Evolutionary conservation across 352 stramenopile species (phyloP).

Genomic region (Globisporangium cylindrosporum): DNA sequence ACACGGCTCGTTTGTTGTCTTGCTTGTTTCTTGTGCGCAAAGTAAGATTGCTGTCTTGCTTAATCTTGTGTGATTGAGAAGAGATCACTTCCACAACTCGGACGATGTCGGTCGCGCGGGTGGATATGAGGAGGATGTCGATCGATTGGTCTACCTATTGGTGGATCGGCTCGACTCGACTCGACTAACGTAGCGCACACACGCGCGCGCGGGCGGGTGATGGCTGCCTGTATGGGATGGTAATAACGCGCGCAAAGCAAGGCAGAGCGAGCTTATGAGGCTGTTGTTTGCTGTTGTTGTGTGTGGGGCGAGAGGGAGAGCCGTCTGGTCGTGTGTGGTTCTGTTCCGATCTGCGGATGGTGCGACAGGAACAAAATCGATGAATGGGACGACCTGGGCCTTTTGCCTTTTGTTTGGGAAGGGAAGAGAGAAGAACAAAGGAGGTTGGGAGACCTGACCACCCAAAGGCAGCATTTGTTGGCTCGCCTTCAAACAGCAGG

Average conservation of each 20-base stretch:
- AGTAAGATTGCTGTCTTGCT: background rate
- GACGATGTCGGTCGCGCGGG: background rate
- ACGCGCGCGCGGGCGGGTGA: background rate
- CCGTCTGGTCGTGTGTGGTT: background rate
- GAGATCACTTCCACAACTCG: background rate
- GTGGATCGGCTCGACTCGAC: background rate
- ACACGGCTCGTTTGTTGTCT: background rate
- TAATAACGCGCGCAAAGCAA: background rate
- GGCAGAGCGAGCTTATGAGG: background rate
- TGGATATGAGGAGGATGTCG: background rate
- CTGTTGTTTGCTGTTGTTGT: background rate
- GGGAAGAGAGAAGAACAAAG: conserved; percentile 7
- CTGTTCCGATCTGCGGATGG: conserved; percentile 32
- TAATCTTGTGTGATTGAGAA: background rate
- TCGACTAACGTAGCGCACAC: background rate
- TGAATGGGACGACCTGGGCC: conserved; percentile 26
- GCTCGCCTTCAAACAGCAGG: background rate
- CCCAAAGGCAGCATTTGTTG: background rate
- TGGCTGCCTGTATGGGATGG: background rate
- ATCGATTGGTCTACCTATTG: background rate
- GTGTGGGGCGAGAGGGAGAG: background rate
- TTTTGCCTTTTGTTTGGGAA: background rate
- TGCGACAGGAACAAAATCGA: conserved; percentile 35
- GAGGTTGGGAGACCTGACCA: background rate
- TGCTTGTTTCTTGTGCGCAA: background rate